Conservation (phyloP, 257 asterid genomes). For the Eucommia ulmoides region DNA sequence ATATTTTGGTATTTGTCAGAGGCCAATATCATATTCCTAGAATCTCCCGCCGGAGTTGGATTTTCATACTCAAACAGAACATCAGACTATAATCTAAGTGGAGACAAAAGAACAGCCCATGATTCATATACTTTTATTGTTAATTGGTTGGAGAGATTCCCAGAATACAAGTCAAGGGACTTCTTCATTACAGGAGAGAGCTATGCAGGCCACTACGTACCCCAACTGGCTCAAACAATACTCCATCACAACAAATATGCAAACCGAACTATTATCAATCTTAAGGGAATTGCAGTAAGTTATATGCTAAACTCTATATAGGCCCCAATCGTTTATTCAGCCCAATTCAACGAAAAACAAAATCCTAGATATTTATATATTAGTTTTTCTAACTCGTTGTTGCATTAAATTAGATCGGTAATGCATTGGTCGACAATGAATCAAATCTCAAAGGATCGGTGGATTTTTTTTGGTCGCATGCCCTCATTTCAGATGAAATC, state of each 20-base stretch:
- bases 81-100: slow-evolving; percentile 14
- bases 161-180: slow-evolving; percentile 24
- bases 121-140: slow-evolving; percentile 29
- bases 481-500: neutral
- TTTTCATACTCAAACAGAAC: slow-evolving; percentile 40
- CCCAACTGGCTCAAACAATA: no score
- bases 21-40: slow-evolving; percentile 37
- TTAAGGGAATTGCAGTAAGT: neutral
- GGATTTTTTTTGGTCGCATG: neutral
- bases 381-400: no score
- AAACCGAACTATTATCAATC: no score
- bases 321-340: neutral
- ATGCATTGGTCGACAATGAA: slow-evolving; percentile 11
- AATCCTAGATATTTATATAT: no score
- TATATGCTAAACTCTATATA: no score
- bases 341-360: neutral
- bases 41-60: slow-evolving; percentile 42
- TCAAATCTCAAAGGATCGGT: neutral
- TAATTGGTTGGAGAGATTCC: slow-evolving; percentile 41
- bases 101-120: slow-evolving; percentile 20
- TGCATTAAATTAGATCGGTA: slow-evolving; percentile 13
- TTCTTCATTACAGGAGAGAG: no score
- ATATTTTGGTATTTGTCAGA: slow-evolving; percentile 7
- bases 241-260: no score
- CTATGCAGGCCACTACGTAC: no score